Base-by-base conservation (phyloP, 1,284 basidiomycete genomes). In the Ganoderma lingzhi region DNA sequence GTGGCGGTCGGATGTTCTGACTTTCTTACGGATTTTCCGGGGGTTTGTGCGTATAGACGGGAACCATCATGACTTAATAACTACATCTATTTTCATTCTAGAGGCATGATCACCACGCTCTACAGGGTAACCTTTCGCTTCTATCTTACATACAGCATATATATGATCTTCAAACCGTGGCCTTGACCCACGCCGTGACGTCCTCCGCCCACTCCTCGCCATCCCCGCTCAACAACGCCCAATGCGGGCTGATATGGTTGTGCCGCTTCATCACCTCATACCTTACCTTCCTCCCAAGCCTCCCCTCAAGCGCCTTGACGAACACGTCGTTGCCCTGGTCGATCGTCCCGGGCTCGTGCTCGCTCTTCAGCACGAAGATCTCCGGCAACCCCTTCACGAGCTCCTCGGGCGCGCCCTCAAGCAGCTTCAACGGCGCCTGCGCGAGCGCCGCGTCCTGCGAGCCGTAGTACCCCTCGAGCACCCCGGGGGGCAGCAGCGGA, bases 181-280 rank as follows among this genome's bases (percentile, higher is more conserved):
- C 63, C 67, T 75, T 76, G 51, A 79, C 64, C 76, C 89, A 91
- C 10, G 79, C 76, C 9, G 79, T 78, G 4, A 85, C 82, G 30
- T 87, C 83, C 68, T 85, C 81, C 1, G 82, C 89, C 90, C 90
- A 91, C 51, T 85, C 82, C 75, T 91, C 90, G 12, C 87, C 90
- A 72, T 86, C 76, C 1, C 89, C 89, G 0, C 83, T 85, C 3
- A 80, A 76, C 69, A 91, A 75, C 10, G 84, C 83, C 80, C 80
- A 84, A 63, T 84, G 83, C 15, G 84, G 74, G 70, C 90, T 92
- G 67, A 91, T 80, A 72, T 92, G 90, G 76, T 91, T 91, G 70
- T 92, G 90, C 0, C 85, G 85, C 67, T 78, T 76, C n/a, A 84
- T 85, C 5, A 85, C 73, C 37, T 86, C 78, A 12, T 76, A 76